Base-by-base conservation (phyloP, 371 early-diverging fungal genomes). In the Coemansia sp. region DNA sequence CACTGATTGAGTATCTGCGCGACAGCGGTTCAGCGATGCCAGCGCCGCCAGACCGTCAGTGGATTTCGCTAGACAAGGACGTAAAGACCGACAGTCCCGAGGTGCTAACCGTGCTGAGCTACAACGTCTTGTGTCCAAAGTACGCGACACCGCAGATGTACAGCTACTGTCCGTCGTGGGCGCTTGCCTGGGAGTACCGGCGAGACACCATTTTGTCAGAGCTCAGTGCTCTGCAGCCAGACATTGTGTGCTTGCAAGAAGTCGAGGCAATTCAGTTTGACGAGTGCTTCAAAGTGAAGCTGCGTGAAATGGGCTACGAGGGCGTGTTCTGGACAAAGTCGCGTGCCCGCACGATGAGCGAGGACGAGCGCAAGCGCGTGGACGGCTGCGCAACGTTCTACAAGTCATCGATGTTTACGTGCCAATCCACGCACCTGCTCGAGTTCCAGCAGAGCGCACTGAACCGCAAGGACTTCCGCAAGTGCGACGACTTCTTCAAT, bases 321-420 rank as follows among this genome's bases (percentile, higher is more conserved):
- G 89, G 96, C 48, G 87, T 94, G 3, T 98, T 97, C 77, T 93
- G 86, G 87, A 94, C 95, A 58, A 98, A 98, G 78, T 90, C 95
- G 21, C 86, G 98, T 54, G 91, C 94, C 52, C 87, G 92, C 69
- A 95, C 92, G 3, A 95, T 98, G 95, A 75, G 86, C 42, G 97
- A 96, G 62, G 87, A 85, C 71, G 95, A 97, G 63, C 90, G 93
- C 59, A 78, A 88, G 58, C 71, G 76, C 13, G 98, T 99, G 0
- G 99, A 99, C 81, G 99, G 99, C 5, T 99, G 99, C 81, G 99
- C 98, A 8, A 99, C 90, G 0, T 98, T 99, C 77, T 99, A 86
- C 86, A 95, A 93, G 72, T 70, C 88, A 45, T 82, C 85, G 54
- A 92, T 88, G 92, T 92, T 85, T 66, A 81, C 63, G 37, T 63